A percentile compares a stretch with the other conserved stretches of the same genome.
phyloP scores from a whole-genome alignment of 768 basidiomycete genomes.

The Naganishia kalamii region DNA sequence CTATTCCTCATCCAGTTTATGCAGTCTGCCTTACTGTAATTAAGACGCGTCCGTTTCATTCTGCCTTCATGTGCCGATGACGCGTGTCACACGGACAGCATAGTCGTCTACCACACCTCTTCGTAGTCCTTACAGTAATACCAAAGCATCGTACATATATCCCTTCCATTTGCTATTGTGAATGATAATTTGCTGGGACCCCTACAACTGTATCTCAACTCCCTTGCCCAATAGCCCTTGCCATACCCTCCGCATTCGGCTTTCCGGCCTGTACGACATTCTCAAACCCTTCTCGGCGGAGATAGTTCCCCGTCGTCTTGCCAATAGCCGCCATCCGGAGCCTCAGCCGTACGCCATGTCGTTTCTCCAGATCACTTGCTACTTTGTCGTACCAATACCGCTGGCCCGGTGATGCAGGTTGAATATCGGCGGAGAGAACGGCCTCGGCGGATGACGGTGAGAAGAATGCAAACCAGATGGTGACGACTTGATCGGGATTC shows the following conservation, averaged over 20 bases:
- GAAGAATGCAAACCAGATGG: slow-evolving; percentile 8
- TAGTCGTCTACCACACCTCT: too few species aligned
- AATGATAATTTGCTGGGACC: too few species aligned
- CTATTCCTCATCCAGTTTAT: too few species aligned
- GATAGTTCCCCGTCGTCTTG: slow-evolving; percentile 11
- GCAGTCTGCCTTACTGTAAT: too few species aligned
- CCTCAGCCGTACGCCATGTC: neutral
- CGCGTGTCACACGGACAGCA: too few species aligned
- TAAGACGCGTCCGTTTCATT: too few species aligned
- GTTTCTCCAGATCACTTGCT: neutral
- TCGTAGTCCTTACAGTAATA: too few species aligned
- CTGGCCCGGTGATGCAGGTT: neutral
- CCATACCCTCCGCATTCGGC: slow-evolving; percentile 5
- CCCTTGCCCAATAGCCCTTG: neutral
- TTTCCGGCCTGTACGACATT: neutral
- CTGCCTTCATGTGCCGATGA: too few species aligned
- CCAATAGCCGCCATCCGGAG: slow-evolving; percentile 14
- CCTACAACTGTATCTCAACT: too few species aligned
- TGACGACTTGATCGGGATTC: neutral
- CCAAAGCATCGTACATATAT: too few species aligned
- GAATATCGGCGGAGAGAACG: neutral
- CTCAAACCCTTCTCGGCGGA: neutral
- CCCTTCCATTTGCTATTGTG: too few species aligned
- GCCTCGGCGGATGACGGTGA: slow-evolving; percentile 13
- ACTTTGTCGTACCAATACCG: neutral